A percentile compares a stretch with the other conserved stretches of the same genome.
Evolutionary conservation across 768 basidiomycete genomes (phyloP).

Genomic region (Saitozyma podzolica): DNA sequence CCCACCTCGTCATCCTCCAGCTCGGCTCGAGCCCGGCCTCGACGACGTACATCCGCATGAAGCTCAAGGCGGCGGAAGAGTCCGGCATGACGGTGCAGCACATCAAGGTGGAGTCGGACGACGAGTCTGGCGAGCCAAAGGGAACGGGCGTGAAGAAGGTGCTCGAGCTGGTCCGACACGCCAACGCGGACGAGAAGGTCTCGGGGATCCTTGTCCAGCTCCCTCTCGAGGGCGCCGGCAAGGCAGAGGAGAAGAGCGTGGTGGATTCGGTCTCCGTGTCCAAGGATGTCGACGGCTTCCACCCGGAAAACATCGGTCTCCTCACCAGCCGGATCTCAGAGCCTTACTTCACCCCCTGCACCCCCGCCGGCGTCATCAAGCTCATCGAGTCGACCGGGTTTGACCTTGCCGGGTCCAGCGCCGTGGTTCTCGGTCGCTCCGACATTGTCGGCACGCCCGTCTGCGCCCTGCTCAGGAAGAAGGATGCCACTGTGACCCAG

Average conservation of each 20-base stretch:
- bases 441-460: slow-evolving; percentile 98
- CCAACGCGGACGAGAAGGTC: slow-evolving; percentile 78
- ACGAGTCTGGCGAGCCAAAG: slow-evolving; percentile 36
- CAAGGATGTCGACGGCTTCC: slow-evolving; percentile 98
- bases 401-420: slow-evolving; percentile 71
- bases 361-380: slow-evolving; percentile 86
- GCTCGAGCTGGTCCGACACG: slow-evolving; percentile 70
- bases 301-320: slow-evolving; percentile 96
- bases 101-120: slow-evolving; percentile 57
- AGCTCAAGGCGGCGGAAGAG: slow-evolving; percentile 90
- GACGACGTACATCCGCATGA: slow-evolving; percentile 92
- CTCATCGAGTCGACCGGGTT: slow-evolving; percentile 86
- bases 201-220: slow-evolving; percentile 94
- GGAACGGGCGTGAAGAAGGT: slow-evolving; percentile 65
- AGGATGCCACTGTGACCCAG: slow-evolving; percentile 94
- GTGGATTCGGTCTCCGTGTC: slow-evolving; percentile 92
- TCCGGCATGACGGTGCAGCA: slow-evolving; percentile 86
- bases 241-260: slow-evolving; percentile 81
- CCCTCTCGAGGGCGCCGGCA: slow-evolving; percentile 76
- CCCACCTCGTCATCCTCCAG: slow-evolving; percentile 84
- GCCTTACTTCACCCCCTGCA: slow-evolving; percentile 92
- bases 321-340: slow-evolving; percentile 83
- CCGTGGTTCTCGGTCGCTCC: slow-evolving; percentile 91
- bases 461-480: slow-evolving; percentile 80
- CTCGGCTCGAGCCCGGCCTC: slow-evolving; percentile 92